Percentiles rank a stretch among this genome's conserved stretches.
Evolutionary conservation across 2,329 filamentous ascomycete species (phyloP).

Genomic region (Colletotrichum orbiculare): DNA sequence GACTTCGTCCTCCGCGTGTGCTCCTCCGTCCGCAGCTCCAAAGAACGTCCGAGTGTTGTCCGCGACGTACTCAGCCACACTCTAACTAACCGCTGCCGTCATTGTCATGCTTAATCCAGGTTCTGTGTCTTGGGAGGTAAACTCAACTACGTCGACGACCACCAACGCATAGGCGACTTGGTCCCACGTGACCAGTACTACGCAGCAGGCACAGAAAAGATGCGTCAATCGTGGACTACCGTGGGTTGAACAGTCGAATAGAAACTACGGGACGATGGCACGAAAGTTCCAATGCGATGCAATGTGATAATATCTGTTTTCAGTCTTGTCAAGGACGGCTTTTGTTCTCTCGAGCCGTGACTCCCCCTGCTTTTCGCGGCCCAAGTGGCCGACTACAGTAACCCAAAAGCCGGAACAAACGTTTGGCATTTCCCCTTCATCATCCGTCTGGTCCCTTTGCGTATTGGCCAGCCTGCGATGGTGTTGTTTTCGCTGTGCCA

Average conservation of each 20-base stretch:
- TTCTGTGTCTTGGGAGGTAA: background rate
- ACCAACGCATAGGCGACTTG: too few species aligned
- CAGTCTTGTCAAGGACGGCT: conserved; percentile 23
- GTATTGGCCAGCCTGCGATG: too few species aligned
- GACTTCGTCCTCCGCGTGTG: background rate
- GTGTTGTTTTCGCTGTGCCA: too few species aligned
- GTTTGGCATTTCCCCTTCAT: too few species aligned
- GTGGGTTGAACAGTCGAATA: background rate
- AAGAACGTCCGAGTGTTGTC: conserved; percentile 11
- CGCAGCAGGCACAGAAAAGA: too few species aligned
- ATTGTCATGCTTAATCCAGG: background rate
- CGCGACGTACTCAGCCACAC: conserved; percentile 10
- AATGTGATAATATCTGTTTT: conserved; percentile 29
- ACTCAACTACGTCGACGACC: too few species aligned
- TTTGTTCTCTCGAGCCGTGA: conserved; percentile 10
- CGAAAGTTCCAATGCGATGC: background rate
- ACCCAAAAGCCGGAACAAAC: conserved; percentile 7
- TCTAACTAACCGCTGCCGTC: background rate
- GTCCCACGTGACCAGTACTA: too few species aligned
- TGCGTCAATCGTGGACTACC: too few species aligned
- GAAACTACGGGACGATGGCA: too few species aligned
- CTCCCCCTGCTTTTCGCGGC: conserved; percentile 18
- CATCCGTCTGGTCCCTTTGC: too few species aligned
- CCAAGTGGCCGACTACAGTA: conserved; percentile 13
- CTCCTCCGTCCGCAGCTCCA: background rate